Conservation (phyloP, 176 grass and related monocot genomes). For the Lolium perenne region DNA sequence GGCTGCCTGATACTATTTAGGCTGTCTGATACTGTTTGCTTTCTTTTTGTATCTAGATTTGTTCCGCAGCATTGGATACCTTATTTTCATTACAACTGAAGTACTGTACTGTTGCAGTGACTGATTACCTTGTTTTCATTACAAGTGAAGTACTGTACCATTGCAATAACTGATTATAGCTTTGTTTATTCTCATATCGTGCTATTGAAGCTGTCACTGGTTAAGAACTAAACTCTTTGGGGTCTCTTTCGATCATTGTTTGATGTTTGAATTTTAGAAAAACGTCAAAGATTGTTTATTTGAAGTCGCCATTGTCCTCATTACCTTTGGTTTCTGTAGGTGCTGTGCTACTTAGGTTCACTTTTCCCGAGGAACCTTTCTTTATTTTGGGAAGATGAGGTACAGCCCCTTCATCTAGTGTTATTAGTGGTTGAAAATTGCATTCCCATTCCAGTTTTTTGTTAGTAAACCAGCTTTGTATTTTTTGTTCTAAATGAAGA, state of each 20-base stretch:
- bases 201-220: slow-evolving; percentile 15
- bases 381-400: slow-evolving; percentile 98
- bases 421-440: slow-evolving; percentile 41
- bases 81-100: slow-evolving; percentile 5
- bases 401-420: slow-evolving; percentile 49
- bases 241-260: slow-evolving; percentile 10
- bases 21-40: slow-evolving; percentile 38
- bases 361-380: slow-evolving; percentile 91
- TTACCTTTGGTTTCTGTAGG: slow-evolving; percentile 54
- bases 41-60: slow-evolving; percentile 24
- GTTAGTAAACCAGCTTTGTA: slow-evolving; percentile 19
- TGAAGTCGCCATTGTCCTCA: slow-evolving; percentile 18
- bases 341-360: slow-evolving; percentile 84
- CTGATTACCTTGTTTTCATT: neutral
- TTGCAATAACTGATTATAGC: slow-evolving; percentile 3
- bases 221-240: slow-evolving; percentile 33
- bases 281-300: slow-evolving; percentile 27
- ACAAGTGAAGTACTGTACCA: slow-evolving; percentile 17
- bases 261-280: slow-evolving; percentile 11
- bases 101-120: neutral
- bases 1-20: slow-evolving; percentile 24
- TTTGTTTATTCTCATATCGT: slow-evolving; percentile 26
- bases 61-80: neutral
- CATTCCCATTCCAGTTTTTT: slow-evolving; percentile 26
- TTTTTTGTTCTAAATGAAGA: slow-evolving; percentile 14